phyloP scores from a whole-genome alignment of 805 yeast species.

The Metschnikowia proteae region DNA sequence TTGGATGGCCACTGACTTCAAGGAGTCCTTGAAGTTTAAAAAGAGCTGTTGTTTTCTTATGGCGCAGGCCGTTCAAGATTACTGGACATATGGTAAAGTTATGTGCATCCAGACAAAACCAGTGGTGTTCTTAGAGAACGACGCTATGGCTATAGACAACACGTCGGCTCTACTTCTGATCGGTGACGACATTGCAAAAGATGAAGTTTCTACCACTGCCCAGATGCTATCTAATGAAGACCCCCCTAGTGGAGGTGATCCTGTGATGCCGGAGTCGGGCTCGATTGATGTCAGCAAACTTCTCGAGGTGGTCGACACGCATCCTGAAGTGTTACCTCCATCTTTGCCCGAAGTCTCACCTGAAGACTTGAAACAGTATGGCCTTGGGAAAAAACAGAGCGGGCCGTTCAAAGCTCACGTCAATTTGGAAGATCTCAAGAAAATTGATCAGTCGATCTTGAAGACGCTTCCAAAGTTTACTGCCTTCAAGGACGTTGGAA shows the following conservation, averaged over 20 bases:
- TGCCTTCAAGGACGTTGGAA: slow-evolving; percentile 41
- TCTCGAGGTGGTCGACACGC: slow-evolving; percentile 25
- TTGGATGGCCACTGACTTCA: slow-evolving; percentile 80
- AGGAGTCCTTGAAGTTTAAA: slow-evolving; percentile 66
- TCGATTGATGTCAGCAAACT: slow-evolving; percentile 38
- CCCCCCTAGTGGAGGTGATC: too few relatives aligned
- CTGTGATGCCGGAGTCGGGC: slow-evolving; percentile 4
- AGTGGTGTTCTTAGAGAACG: slow-evolving; percentile 25
- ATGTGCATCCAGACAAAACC: slow-evolving; percentile 57
- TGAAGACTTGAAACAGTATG: slow-evolving; percentile 28
- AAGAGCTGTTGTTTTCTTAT: slow-evolving; percentile 64
- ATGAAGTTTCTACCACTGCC: background rate
- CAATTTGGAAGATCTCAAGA: slow-evolving; percentile 39
- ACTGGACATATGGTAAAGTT: slow-evolving; percentile 69
- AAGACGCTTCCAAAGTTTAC: slow-evolving; percentile 46
- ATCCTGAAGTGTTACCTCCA: slow-evolving; percentile 26
- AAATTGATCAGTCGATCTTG: slow-evolving; percentile 45
- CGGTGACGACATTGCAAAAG: background rate
- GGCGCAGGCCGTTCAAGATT: slow-evolving; percentile 71
- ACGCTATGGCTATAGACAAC: background rate
- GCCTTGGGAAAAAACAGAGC: background rate
- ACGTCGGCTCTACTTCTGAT: background rate
- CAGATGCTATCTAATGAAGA: too few relatives aligned
- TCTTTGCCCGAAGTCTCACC: slow-evolving; percentile 26
- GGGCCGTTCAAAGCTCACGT: slow-evolving; percentile 47